A percentile compares a stretch with the other conserved stretches of the same genome.
Conservation (phyloP, 768 basidiomycete genomes). For the Termitomyces sp. region DNA sequence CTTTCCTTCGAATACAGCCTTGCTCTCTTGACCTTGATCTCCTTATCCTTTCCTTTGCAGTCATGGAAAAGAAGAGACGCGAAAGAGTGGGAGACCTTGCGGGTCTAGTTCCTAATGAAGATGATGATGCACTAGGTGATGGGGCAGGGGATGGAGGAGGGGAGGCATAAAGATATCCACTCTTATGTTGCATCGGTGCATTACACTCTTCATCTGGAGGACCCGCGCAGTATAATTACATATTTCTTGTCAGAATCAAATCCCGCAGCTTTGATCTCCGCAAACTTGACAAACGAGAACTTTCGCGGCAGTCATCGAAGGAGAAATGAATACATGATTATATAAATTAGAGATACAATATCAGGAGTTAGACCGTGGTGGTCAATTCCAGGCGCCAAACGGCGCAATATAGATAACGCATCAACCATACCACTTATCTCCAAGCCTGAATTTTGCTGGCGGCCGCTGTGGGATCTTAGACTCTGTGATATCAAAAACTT, state of each 20-base stretch:
- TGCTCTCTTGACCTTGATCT: slow-evolving; percentile 45
- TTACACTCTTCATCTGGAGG: neutral
- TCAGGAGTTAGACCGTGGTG: neutral
- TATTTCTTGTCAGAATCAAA: neutral
- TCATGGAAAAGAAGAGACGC: slow-evolving; percentile 50
- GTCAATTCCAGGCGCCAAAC: too few species aligned
- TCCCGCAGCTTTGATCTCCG: neutral
- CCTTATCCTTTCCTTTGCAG: slow-evolving; percentile 46
- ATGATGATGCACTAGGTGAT: slow-evolving; percentile 31
- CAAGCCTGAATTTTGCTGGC: slow-evolving; percentile 48
- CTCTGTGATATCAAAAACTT: slow-evolving; percentile 76
- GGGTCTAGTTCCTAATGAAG: slow-evolving; percentile 21
- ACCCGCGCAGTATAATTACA: too few species aligned
- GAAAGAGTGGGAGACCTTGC: slow-evolving; percentile 30
- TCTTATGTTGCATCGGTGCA: neutral
- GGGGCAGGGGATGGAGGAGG: slow-evolving; percentile 26
- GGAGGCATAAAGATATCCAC: slow-evolving; percentile 3
- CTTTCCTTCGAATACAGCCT: slow-evolving; percentile 42
- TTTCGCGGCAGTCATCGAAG: neutral
- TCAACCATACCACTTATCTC: slow-evolving; percentile 72
- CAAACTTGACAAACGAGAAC: neutral
- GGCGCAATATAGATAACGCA: neutral
- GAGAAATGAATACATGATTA: neutral
- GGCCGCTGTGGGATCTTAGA: slow-evolving; percentile 73
- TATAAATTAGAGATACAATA: neutral